Conservation (phyloP, 768 basidiomycete genomes). For the Omphalotus guepiniiformis region DNA sequence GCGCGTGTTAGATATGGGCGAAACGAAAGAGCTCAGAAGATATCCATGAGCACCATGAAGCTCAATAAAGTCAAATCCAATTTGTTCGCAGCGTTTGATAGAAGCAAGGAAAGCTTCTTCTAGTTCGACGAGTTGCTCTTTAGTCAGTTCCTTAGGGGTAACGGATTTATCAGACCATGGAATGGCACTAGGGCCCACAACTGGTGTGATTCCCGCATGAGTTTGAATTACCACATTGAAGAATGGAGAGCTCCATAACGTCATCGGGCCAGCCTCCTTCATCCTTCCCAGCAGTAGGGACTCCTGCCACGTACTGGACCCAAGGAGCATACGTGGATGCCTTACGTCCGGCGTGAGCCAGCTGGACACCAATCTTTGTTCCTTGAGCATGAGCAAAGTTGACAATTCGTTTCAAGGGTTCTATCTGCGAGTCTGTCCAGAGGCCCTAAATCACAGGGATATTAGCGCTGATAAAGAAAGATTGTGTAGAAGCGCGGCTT, state of each 20-base stretch:
- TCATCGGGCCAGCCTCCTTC: slow-evolving; percentile 68
- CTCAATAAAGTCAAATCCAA: slow-evolving; percentile 73
- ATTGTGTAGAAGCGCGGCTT: slow-evolving; percentile 11
- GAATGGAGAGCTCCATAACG: slow-evolving; percentile 31
- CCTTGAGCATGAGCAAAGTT: slow-evolving; percentile 71
- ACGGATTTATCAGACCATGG: slow-evolving; percentile 51
- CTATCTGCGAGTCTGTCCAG: slow-evolving; percentile 76
- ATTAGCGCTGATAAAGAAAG: neutral
- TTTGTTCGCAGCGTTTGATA: slow-evolving; percentile 47
- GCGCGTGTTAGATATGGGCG: slow-evolving; percentile 71
- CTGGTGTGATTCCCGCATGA: slow-evolving; percentile 28
- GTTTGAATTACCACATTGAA: neutral
- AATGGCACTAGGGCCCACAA: slow-evolving; percentile 57
- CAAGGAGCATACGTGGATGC: slow-evolving; percentile 68
- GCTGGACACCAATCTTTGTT: slow-evolving; percentile 71
- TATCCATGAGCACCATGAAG: slow-evolving; percentile 67
- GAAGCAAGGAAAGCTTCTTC: slow-evolving; percentile 59
- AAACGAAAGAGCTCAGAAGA: slow-evolving; percentile 35
- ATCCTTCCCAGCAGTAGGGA: slow-evolving; percentile 37
- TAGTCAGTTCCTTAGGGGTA: slow-evolving; percentile 54
- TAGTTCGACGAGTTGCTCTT: slow-evolving; percentile 49
- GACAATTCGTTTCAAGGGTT: slow-evolving; percentile 64
- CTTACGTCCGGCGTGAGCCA: slow-evolving; percentile 73
- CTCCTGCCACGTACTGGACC: slow-evolving; percentile 41
- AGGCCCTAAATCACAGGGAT: slow-evolving; percentile 39